Evolutionary conservation across 352 stramenopile species (phyloP).

Genomic region (Elongisporangium prolatum): DNA sequence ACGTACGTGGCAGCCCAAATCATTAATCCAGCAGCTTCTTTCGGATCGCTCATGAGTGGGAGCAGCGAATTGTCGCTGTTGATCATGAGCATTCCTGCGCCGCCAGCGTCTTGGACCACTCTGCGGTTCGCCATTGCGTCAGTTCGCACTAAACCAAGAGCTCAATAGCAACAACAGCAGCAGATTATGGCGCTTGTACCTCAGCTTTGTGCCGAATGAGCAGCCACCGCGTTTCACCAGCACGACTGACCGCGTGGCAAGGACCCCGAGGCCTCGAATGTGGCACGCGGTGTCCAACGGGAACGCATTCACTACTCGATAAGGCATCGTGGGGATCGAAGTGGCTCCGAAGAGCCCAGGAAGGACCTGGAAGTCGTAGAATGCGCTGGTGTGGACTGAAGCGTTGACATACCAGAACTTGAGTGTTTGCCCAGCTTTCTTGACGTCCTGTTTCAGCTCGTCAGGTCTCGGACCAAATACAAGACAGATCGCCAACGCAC

Average conservation of each 20-base stretch:
- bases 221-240: constrained; percentile 68
- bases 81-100: constrained; percentile 54
- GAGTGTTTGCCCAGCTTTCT: constrained; percentile 28
- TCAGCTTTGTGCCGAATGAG: constrained; percentile 60
- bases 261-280: constrained; percentile 51
- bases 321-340: constrained; percentile 35
- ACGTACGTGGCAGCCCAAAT: constrained; percentile 65
- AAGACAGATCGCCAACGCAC: constrained; percentile 9
- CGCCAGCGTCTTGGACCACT: constrained; percentile 45
- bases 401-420: constrained; percentile 57
- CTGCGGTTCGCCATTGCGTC: constrained; percentile 11
- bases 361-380: constrained; percentile 35
- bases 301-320: constrained; percentile 53
- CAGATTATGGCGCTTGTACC: constrained; percentile 16
- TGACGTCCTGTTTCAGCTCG: constrained; percentile 29
- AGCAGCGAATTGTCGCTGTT: constrained; percentile 62
- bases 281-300: constrained; percentile 69
- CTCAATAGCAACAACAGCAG: neutral
- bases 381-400: constrained; percentile 1
- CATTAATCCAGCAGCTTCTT: constrained; percentile 37
- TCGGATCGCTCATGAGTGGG: constrained; percentile 57
- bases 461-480: neutral
- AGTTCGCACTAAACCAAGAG: neutral
- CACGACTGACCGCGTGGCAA: constrained; percentile 48
- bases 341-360: constrained; percentile 51